Evolutionary conservation across 371 early-diverging fungal species (phyloP).

Genomic region (Rhizopus delemar): DNA sequence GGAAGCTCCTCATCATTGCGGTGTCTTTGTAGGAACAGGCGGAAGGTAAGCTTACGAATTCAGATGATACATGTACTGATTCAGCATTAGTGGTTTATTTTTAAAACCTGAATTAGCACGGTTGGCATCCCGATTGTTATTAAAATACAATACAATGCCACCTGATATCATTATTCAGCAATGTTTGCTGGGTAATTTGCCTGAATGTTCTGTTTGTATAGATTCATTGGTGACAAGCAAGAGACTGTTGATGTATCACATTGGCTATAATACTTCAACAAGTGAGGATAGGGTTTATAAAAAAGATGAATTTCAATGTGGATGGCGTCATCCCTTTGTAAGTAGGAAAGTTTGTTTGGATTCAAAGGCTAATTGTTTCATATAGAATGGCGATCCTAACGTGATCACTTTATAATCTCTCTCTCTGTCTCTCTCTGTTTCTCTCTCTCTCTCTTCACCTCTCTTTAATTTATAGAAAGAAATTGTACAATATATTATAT

Average conservation of each 20-base stretch:
- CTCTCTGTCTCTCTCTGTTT: too few species aligned
- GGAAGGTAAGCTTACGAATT: constrained; percentile 41
- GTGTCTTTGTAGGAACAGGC: constrained; percentile 65
- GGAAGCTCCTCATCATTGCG: constrained; percentile 54
- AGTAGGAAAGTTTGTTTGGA: constrained; percentile 23
- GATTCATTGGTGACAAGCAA: constrained; percentile 54
- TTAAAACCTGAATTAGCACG: constrained; percentile 51
- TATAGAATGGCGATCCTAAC: constrained; percentile 44
- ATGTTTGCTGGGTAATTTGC: constrained; percentile 54
- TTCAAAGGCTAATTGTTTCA: not conserved
- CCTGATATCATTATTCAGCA: constrained; percentile 63
- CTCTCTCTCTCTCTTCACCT: too few species aligned
- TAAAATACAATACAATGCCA: constrained; percentile 41
- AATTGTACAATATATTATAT: too few species aligned
- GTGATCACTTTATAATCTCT: constrained; percentile 20
- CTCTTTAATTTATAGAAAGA: too few species aligned
- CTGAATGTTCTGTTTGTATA: constrained; percentile 43
- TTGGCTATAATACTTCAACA: constrained; percentile 65
- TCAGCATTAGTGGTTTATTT: constrained; percentile 45
- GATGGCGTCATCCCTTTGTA: constrained; percentile 70
- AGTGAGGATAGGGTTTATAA: constrained; percentile 57
- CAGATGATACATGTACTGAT: too few species aligned
- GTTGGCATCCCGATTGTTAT: constrained; percentile 44
- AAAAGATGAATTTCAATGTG: constrained; percentile 63
- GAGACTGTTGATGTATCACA: constrained; percentile 58